A percentile compares a stretch with the other conserved stretches of the same genome.
Evolutionary conservation across 148 eudicot genomes (phyloP).

Genomic region (Oxyria digyna): DNA sequence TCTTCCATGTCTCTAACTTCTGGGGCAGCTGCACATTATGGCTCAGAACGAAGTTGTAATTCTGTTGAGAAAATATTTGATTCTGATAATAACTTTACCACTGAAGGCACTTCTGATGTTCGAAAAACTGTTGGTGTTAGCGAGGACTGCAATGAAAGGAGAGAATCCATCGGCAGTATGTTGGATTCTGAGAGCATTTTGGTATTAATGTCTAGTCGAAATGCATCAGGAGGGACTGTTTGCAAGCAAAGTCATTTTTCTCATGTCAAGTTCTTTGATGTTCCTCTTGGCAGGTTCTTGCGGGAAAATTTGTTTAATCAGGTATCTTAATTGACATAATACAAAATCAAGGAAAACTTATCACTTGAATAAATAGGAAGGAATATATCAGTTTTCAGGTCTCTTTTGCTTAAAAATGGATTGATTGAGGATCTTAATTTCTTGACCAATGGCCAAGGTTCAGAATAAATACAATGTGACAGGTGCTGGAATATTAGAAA

Average conservation of each 20-base stretch:
- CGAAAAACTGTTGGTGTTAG: constrained; percentile 18
- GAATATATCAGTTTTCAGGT: background rate
- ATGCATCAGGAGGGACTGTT: constrained; percentile 54
- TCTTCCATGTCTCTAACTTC: background rate
- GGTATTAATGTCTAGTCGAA: constrained; percentile 74
- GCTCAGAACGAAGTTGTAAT: constrained; percentile 21
- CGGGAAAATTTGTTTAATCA: constrained; percentile 73
- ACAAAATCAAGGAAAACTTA: background rate
- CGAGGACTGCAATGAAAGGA: constrained; percentile 29
- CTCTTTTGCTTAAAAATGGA: background rate
- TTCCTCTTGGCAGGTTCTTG: constrained; percentile 77
- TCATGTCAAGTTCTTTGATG: constrained; percentile 89
- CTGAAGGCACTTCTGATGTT: constrained; percentile 14
- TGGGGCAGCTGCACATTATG: constrained; percentile 17
- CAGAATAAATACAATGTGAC: background rate
- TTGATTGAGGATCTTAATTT: background rate
- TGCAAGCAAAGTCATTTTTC: constrained; percentile 90
- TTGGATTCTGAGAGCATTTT: constrained; percentile 89
- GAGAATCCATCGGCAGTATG: constrained; percentile 43
- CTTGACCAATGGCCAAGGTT: no score
- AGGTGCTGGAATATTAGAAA: background rate
- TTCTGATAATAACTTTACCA: constrained; percentile 12
- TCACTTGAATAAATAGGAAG: background rate
- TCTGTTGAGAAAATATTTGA: constrained; percentile 20
- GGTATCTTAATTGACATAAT: constrained; percentile 23